These are phyloP conservation scores for Selaginella moellendorffii DNA, from an alignment of 75 land plant species.

Conservation along the genomic window DNA sequence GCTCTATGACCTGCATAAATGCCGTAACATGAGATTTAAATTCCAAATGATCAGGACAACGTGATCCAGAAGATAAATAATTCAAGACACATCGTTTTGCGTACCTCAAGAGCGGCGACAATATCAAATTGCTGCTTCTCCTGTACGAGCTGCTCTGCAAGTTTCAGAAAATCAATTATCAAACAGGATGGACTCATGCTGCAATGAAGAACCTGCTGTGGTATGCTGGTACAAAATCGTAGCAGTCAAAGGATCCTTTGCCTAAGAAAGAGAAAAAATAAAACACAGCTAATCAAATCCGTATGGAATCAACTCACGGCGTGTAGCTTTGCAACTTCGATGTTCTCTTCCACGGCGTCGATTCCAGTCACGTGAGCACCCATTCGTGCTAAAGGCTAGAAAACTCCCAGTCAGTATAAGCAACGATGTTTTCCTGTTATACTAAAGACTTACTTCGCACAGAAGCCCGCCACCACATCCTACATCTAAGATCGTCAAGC, in stretches of 20 bases:
- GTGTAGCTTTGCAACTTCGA: slow-evolving; percentile 68
- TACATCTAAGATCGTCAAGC: slow-evolving; percentile 64
- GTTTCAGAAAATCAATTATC: background rate
- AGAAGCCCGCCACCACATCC: slow-evolving; percentile 97
- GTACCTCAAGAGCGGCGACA: slow-evolving; percentile 77
- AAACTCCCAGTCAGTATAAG: background rate
- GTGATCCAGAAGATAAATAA: too few species aligned
- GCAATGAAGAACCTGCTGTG: slow-evolving; percentile 55
- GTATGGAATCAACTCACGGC: slow-evolving; percentile 35
- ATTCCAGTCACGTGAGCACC: slow-evolving; percentile 82
- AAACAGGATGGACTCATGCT: background rate
- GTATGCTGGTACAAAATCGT: slow-evolving; percentile 53
- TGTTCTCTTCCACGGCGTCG: slow-evolving; percentile 89
- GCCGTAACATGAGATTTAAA: too few species aligned
- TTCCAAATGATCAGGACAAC: too few species aligned
- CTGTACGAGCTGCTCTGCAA: slow-evolving; percentile 69
- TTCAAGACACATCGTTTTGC: background rate
- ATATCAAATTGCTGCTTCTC: slow-evolving; percentile 65
- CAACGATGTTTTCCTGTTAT: too few species aligned
- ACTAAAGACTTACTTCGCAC: slow-evolving; percentile 84
- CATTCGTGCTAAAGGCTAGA: slow-evolving; percentile 84
- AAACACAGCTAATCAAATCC: background rate
- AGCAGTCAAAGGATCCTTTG: slow-evolving; percentile 55
- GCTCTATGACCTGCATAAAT: slow-evolving; percentile 82
- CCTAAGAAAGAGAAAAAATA: slow-evolving; percentile 24